Conservation (phyloP, 495 filamentous ascomycete genomes). For the Talaromyces thailandensis region DNA sequence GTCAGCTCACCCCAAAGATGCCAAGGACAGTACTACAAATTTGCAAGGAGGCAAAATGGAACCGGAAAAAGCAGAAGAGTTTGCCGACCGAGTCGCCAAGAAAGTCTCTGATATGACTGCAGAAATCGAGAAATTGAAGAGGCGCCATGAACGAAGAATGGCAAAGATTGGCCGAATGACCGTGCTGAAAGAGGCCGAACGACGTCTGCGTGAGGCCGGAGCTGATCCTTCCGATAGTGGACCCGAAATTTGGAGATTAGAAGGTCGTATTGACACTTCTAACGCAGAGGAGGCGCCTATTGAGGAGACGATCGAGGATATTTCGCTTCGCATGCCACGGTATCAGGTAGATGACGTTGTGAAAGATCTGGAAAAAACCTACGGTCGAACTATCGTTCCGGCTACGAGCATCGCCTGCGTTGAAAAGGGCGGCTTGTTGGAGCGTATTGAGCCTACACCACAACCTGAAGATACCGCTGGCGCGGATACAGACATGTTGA, state of each 20-base stretch:
- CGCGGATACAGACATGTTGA: slow-evolving; percentile 54
- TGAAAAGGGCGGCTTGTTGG: slow-evolving; percentile 62
- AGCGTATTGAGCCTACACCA: slow-evolving; percentile 43
- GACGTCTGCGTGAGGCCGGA: slow-evolving; percentile 41
- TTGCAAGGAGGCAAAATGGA: slow-evolving; percentile 54
- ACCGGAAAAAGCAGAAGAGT: slow-evolving; percentile 60
- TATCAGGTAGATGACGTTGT: slow-evolving; percentile 54
- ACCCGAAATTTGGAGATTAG: slow-evolving; percentile 53
- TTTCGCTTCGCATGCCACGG: slow-evolving; percentile 34
- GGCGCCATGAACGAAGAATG: slow-evolving; percentile 64
- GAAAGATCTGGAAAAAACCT: slow-evolving; percentile 44
- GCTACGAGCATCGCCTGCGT: slow-evolving; percentile 57
- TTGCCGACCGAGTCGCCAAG: slow-evolving; percentile 61
- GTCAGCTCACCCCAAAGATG: slow-evolving; percentile 19
- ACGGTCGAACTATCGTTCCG: slow-evolving; percentile 45
- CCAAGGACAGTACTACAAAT: slow-evolving; percentile 30
- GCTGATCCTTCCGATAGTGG: slow-evolving; percentile 43
- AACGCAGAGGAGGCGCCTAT: slow-evolving; percentile 42
- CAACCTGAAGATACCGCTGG: slow-evolving; percentile 31
- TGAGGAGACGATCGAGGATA: slow-evolving; percentile 14
- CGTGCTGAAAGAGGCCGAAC: slow-evolving; percentile 54
- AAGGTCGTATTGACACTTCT: slow-evolving; percentile 42
- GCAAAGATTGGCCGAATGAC: slow-evolving; percentile 61
- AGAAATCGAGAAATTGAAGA: slow-evolving; percentile 77
- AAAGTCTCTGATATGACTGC: slow-evolving; percentile 56